Evolutionary conservation across 371 early-diverging fungal genomes (phyloP).

Genomic region (Capniomyces stellatus): DNA sequence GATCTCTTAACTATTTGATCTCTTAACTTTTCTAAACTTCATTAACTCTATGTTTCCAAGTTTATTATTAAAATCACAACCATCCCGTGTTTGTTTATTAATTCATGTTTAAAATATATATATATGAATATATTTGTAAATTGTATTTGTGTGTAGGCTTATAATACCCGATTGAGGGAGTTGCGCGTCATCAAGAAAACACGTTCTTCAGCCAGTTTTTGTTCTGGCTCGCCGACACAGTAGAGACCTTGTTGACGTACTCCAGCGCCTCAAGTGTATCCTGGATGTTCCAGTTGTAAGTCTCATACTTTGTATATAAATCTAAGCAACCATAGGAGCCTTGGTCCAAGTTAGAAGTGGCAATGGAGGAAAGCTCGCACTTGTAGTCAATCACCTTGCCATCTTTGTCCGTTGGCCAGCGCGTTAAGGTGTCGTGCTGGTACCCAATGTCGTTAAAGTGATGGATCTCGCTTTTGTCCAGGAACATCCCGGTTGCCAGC

Average conservation of each 20-base stretch:
- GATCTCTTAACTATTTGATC: neutral
- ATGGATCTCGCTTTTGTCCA: slow-evolving; percentile 61
- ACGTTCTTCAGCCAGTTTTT: neutral
- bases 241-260: neutral
- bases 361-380: slow-evolving; percentile 11
- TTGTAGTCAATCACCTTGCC: slow-evolving; percentile 26
- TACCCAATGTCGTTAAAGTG: slow-evolving; percentile 87
- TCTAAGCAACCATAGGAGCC: neutral
- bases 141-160: neutral
- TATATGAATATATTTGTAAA: neutral
- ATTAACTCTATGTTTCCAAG: neutral
- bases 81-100: neutral
- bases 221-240: neutral
- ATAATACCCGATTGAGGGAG: neutral
- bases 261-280: neutral
- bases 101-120: neutral
- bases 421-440: slow-evolving; percentile 43
- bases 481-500: slow-evolving; percentile 64
- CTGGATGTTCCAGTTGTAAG: neutral
- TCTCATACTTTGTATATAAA: neutral
- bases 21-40: neutral
- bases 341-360: neutral
- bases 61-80: neutral
- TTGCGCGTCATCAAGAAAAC: neutral
- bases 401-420: slow-evolving; percentile 31